Percentiles rank a stretch among this genome's conserved stretches.
Evolutionary conservation across 2,329 filamentous ascomycete genomes (phyloP).

Genomic region (Didymella exigua): DNA sequence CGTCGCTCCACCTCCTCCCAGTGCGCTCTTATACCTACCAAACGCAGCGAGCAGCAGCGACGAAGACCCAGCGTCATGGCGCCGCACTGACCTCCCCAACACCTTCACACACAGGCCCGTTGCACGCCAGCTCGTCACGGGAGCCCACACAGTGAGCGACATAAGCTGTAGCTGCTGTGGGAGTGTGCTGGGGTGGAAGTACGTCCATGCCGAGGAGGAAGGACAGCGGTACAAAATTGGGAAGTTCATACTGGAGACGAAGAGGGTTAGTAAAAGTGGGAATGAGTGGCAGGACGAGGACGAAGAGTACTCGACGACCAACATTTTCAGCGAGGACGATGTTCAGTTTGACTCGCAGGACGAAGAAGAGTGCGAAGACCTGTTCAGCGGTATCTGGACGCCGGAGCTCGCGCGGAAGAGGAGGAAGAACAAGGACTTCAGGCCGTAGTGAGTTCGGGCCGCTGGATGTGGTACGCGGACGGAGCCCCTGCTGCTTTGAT

Average conservation of each 20-base stretch:
- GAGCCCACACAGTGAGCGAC: slow-evolving; percentile 66
- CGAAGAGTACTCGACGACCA: no score
- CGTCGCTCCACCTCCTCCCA: slow-evolving; percentile 55
- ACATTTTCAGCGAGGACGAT: no score
- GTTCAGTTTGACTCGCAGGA: slow-evolving; percentile 68
- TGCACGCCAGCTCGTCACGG: slow-evolving; percentile 65
- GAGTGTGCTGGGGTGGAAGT: slow-evolving; percentile 67
- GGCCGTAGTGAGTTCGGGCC: background rate
- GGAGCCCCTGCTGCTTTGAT: background rate
- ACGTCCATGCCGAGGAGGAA: slow-evolving; percentile 66
- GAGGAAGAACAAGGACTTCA: slow-evolving; percentile 17
- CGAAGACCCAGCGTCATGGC: slow-evolving; percentile 13
- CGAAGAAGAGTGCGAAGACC: slow-evolving; percentile 69
- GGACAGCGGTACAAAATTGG: slow-evolving; percentile 68
- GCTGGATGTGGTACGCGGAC: background rate
- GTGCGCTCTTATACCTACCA: slow-evolving; percentile 20
- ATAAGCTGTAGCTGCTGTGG: slow-evolving; percentile 63
- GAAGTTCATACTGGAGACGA: slow-evolving; percentile 70
- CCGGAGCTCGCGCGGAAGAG: slow-evolving; percentile 57
- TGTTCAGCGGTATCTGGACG: slow-evolving; percentile 68
- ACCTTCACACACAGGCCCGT: slow-evolving; percentile 63
- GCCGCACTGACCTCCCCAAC: slow-evolving; percentile 58
- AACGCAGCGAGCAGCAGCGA: slow-evolving; percentile 22
- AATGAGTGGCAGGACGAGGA: slow-evolving; percentile 58
- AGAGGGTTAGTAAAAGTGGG: slow-evolving; percentile 54